Evolutionary conservation across 148 eudicot genomes (phyloP).

Genomic region (Chenopodium suecicum): DNA sequence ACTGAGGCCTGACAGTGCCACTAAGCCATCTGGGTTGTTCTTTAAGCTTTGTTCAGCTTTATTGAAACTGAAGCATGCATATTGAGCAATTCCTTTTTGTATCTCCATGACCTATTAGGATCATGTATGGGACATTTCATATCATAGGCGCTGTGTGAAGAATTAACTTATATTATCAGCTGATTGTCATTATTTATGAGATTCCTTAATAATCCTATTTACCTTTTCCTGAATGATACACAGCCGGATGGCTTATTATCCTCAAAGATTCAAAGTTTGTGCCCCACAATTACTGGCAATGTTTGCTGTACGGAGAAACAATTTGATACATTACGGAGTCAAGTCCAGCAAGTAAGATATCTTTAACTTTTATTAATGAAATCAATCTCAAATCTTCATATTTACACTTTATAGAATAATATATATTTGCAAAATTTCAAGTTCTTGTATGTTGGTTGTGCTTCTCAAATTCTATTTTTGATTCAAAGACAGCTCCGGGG

Average conservation of each 20-base stretch:
- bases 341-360: slow-evolving; percentile 92
- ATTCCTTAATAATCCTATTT: slow-evolving; percentile 6
- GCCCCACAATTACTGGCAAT: slow-evolving; percentile 91
- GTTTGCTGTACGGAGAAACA: slow-evolving; percentile 93
- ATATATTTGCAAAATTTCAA: not conserved
- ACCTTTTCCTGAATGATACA: slow-evolving; percentile 23
- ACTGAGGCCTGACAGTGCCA: slow-evolving; percentile 12
- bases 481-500: not conserved
- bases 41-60: not conserved
- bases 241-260: slow-evolving; percentile 89
- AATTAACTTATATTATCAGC: not conserved
- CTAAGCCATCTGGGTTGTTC: not conserved
- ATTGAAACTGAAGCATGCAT: not conserved
- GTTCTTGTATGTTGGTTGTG: not conserved
- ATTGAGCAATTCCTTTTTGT: not conserved
- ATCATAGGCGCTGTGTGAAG: not conserved
- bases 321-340: slow-evolving; percentile 75
- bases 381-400: slow-evolving; percentile 1
- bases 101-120: not conserved
- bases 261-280: slow-evolving; percentile 91
- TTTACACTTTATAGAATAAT: not conserved
- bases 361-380: slow-evolving; percentile 6
- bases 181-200: not conserved
- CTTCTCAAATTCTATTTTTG: not conserved
- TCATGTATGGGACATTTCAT: not conserved